These are phyloP conservation scores for Butyriboletus appendiculatus DNA, from an alignment of 1,284 basidiomycete genomes.

Conservation along the genomic window DNA sequence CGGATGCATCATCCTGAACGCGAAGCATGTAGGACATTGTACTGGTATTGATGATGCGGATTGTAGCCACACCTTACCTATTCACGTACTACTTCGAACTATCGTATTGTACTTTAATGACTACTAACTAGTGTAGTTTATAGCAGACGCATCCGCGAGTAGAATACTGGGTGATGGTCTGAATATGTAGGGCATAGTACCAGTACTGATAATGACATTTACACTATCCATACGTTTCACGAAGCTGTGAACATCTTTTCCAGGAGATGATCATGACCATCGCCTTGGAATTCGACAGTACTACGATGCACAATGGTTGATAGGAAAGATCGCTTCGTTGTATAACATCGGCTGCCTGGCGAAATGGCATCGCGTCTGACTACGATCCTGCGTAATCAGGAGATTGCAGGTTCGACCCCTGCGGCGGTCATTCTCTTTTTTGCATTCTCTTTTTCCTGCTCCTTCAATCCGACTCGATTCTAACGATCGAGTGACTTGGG, in stretches of 20 bases:
- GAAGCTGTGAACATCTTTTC: too few species aligned
- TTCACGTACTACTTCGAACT: too few species aligned
- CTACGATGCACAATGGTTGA: neutral
- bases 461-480: neutral
- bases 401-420: constrained; percentile 64
- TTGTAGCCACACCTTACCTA: too few species aligned
- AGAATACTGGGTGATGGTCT: too few species aligned
- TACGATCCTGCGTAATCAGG: constrained; percentile 56
- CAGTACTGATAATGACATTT: neutral
- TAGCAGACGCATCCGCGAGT: too few species aligned
- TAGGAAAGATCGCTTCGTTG: accelerated
- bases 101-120: too few species aligned
- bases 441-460: neutral
- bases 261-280: too few species aligned
- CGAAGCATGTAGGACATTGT: neutral
- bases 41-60: neutral
- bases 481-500: neutral
- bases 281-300: neutral
- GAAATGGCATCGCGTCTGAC: constrained; percentile 70
- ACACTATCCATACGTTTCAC: neutral
- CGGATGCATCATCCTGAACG: neutral
- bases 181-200: too few species aligned
- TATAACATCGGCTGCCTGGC: constrained; percentile 42
- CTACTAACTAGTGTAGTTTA: too few species aligned
- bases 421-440: constrained; percentile 26